phyloP scores from a whole-genome alignment of 371 early-diverging fungal species.

The Dinochytrium kinnereticum region DNA sequence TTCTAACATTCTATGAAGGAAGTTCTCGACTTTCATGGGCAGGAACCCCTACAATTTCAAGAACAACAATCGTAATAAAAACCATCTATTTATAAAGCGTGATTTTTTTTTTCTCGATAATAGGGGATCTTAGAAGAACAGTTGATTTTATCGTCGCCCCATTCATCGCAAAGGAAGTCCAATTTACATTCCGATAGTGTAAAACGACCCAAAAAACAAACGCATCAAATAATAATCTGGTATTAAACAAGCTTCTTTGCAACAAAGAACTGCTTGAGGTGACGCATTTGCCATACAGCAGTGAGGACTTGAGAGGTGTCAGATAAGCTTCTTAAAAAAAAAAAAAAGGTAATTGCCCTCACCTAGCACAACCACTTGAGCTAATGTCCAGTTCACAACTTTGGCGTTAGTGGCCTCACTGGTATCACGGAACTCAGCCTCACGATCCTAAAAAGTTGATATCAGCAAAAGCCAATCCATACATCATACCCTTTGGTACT shows the following conservation, averaged over 20 bases:
- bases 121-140: too few species aligned
- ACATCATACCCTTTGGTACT: conserved; percentile 77
- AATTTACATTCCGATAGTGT: too few species aligned
- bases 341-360: background rate
- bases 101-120: too few species aligned
- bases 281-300: conserved; percentile 91
- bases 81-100: too few species aligned
- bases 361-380: conserved; percentile 77
- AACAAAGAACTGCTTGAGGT: conserved; percentile 89
- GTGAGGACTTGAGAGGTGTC: conserved; percentile 53
- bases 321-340: background rate
- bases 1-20: conserved; percentile 25
- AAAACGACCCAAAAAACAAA: too few species aligned
- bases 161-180: too few species aligned
- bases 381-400: conserved; percentile 87
- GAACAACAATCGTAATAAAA: background rate
- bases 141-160: too few species aligned
- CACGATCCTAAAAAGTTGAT: conserved; percentile 69
- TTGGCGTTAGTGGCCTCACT: conserved; percentile 83
- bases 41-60: conserved; percentile 22
- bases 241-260: conserved; percentile 96
- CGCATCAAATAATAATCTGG: too few species aligned
- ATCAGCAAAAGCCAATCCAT: background rate
- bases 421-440: conserved; percentile 86
- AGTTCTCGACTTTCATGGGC: conserved; percentile 42